Conservation (phyloP, 2,329 filamentous ascomycete genomes). For the Anthostomella pinea region DNA sequence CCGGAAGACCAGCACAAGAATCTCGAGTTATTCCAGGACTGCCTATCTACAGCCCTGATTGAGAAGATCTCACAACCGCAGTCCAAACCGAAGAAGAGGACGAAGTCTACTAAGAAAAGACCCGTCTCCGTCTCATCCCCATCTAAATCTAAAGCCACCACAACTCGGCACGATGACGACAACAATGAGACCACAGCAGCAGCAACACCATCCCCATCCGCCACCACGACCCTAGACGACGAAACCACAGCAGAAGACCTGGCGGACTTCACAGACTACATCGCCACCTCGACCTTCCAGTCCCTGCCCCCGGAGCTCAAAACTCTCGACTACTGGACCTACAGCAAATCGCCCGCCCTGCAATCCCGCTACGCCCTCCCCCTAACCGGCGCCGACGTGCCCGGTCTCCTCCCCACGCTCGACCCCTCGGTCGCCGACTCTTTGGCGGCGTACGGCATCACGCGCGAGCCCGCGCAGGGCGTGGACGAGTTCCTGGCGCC, state of each 20-base stretch:
- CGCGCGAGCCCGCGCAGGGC: conserved; percentile 42
- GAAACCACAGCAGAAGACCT: conserved; percentile 59
- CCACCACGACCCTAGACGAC: conserved; percentile 4
- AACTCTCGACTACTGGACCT: conserved; percentile 57
- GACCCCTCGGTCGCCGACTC: conserved; percentile 64
- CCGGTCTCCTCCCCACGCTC: conserved; percentile 50
- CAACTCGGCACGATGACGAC: too few relatives aligned
- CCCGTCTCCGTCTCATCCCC: too few relatives aligned
- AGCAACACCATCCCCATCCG: conserved; percentile 4
- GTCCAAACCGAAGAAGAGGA: conserved; percentile 44
- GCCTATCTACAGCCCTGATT: conserved; percentile 66
- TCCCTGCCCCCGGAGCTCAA: conserved; percentile 60
- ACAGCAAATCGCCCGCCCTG: conserved; percentile 47
- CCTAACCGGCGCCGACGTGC: conserved; percentile 48
- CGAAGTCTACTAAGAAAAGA: conserved; percentile 35
- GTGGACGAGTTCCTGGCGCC: conserved; percentile 59
- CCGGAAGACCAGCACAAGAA: conserved; percentile 40
- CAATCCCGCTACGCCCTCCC: conserved; percentile 56
- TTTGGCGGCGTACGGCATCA: conserved; percentile 63
- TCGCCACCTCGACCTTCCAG: conserved; percentile 67
- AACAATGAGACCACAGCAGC: too few relatives aligned
- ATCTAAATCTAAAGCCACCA: too few relatives aligned
- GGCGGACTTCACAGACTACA: conserved; percentile 78
- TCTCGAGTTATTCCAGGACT: conserved; percentile 70
- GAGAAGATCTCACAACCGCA: conserved; percentile 50